Percentiles rank a stretch among this genome's conserved stretches.
These are phyloP conservation scores for Saccharomycopsis sp. DNA, from an alignment of 805 yeast genomes.

Conservation along the genomic window DNA sequence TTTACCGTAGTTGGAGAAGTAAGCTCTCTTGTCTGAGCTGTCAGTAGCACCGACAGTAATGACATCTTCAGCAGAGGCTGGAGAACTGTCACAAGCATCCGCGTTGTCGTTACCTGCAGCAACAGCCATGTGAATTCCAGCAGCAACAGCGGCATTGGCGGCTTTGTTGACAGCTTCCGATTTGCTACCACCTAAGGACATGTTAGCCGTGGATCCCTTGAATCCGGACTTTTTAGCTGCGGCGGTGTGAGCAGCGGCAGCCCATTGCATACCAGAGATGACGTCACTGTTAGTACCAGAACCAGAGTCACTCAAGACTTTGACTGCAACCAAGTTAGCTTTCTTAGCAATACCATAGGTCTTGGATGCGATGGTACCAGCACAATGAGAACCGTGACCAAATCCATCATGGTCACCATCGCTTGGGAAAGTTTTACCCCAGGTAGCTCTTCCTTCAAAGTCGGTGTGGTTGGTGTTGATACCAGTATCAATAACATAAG, in stretches of 20 bases:
- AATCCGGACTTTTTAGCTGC: constrained; percentile 41
- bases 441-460: constrained; percentile 52
- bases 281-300: constrained; percentile 56
- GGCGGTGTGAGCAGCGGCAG: constrained; percentile 41
- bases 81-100: constrained; percentile 89
- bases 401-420: constrained; percentile 46
- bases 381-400: constrained; percentile 65
- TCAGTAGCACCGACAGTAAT: constrained; percentile 95
- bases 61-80: constrained; percentile 79
- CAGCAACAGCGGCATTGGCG: constrained; percentile 80
- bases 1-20: constrained; percentile 90
- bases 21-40: constrained; percentile 82
- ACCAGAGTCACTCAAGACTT: constrained; percentile 54
- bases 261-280: constrained; percentile 56
- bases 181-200: constrained; percentile 92
- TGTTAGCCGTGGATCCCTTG: constrained; percentile 84
- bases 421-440: constrained; percentile 53
- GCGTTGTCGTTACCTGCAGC: constrained; percentile 95
- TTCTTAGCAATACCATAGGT: constrained; percentile 57
- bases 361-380: constrained; percentile 56
- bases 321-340: constrained; percentile 51
- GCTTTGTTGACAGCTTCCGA: constrained; percentile 83
- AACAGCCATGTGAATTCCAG: constrained; percentile 88
- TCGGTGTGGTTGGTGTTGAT: constrained; percentile 47
- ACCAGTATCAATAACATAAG: constrained; percentile 53